Conservation (phyloP, 192 early-diverging fungal genomes). For the Chytriomyces sp. region DNA sequence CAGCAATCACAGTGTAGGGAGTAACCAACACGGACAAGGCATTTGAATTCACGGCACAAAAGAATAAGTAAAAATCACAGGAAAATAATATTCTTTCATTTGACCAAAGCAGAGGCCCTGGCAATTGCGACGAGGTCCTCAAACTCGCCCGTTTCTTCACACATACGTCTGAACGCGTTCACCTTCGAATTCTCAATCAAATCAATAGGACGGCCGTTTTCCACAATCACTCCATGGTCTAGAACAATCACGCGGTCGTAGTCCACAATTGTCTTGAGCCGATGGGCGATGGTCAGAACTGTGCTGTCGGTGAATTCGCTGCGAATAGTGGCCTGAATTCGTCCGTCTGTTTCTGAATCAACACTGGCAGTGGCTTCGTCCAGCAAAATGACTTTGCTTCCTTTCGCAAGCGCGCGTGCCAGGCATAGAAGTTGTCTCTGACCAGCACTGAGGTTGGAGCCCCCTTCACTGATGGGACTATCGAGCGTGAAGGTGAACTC, state of each 20-base stretch:
- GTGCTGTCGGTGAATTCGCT: conserved; percentile 69
- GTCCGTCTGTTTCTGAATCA: conserved; percentile 55
- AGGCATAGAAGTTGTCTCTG: conserved; percentile 85
- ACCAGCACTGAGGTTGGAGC: conserved; percentile 76
- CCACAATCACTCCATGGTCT: conserved; percentile 43
- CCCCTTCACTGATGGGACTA: conserved; percentile 54
- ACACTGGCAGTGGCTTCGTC: conserved; percentile 74
- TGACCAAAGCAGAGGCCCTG: not conserved
- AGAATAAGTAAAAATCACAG: too few relatives aligned
- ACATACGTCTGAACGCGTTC: conserved; percentile 77
- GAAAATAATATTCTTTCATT: too few relatives aligned
- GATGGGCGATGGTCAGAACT: conserved; percentile 82
- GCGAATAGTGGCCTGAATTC: conserved; percentile 80
- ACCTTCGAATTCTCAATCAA: conserved; percentile 41
- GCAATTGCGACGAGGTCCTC: conserved; percentile 66
- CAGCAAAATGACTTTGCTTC: conserved; percentile 67
- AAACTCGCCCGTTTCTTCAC: conserved; percentile 79
- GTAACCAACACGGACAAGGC: too few relatives aligned
- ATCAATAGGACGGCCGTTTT: conserved; percentile 54
- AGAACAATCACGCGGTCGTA: conserved; percentile 56
- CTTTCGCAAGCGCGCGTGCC: conserved; percentile 76
- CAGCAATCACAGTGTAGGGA: too few relatives aligned
- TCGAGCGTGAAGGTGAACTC: conserved; percentile 47
- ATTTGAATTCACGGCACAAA: too few relatives aligned
- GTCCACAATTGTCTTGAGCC: conserved; percentile 71